A percentile compares a stretch with the other conserved stretches of the same genome.
These are phyloP conservation scores for Candida lessepsii DNA, from an alignment of 805 yeast genomes.

Conservation along the genomic window DNA sequence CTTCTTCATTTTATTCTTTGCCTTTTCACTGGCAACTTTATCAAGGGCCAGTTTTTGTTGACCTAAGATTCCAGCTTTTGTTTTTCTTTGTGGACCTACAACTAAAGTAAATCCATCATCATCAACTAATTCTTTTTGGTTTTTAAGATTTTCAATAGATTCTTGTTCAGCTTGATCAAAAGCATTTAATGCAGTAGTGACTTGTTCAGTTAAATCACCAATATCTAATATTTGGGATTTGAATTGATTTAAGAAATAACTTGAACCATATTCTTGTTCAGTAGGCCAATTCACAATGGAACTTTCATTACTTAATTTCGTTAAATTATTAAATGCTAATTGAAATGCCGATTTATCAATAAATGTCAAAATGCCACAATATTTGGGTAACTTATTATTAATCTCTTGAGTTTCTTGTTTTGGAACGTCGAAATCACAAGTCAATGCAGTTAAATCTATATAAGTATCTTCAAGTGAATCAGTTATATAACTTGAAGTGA, in stretches of 20 bases:
- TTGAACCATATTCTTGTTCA: conserved; percentile 30
- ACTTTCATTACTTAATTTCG: conserved; percentile 39
- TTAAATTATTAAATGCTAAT: conserved; percentile 63
- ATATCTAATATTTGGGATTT: conserved; percentile 44
- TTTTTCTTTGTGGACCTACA: conserved; percentile 81
- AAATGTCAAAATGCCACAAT: conserved; percentile 71
- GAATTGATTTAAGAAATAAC: conserved; percentile 41
- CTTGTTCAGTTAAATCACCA: conserved; percentile 51
- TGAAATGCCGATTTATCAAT: conserved; percentile 68
- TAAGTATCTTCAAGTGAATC: conserved; percentile 46
- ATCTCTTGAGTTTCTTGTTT: background rate
- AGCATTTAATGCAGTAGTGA: conserved; percentile 58
- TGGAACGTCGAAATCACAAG: conserved; percentile 51
- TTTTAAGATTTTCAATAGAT: conserved; percentile 52
- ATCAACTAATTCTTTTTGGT: conserved; percentile 66
- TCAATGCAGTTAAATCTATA: conserved; percentile 55
- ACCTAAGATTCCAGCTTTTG: conserved; percentile 69
- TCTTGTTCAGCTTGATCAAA: conserved; percentile 72
- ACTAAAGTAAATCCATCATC: conserved; percentile 94
- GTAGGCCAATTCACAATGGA: conserved; percentile 40
- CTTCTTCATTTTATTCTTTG: conserved; percentile 55
- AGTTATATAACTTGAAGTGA: conserved; percentile 32
- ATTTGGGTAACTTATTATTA: conserved; percentile 55
- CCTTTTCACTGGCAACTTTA: conserved; percentile 35
- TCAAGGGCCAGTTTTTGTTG: conserved; percentile 41